Base-by-base conservation (phyloP, 192 early-diverging fungal species). In the Coemansia sp. region DNA sequence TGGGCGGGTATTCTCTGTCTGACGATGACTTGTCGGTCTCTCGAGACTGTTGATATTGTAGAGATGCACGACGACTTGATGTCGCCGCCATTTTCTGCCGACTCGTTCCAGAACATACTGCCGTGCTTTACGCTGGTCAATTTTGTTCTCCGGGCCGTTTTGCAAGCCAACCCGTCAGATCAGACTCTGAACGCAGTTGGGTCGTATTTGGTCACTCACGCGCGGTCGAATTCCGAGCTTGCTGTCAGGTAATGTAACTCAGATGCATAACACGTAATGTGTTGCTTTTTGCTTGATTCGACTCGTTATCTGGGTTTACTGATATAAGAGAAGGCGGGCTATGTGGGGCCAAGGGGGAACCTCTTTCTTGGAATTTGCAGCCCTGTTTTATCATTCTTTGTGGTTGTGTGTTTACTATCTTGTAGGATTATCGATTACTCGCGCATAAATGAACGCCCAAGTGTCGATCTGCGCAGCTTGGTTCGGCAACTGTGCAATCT, bases 221-320 rank as follows among this genome's bases (percentile, higher is more conserved):
- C 61, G 8, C 45, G 54, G 17, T 17, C 52, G 17, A 70, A 77
- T 48, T 43, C 65, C 12, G 75, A 72, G 45, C 60, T 72, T 25
- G 67, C 61, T 35, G 39, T 77, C 45, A 77, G 75, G 75, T 77
- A 77, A 60, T 77, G 57, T 68, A 59, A 14, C 29, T 32, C 5
- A 32, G 29, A 32, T 32, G 29, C 29, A 32, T 32, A 62, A 53
- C 51, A 43, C 12, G 51, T 43, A 23, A 10, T 12, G 19, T 21
- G 51, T 27, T 25, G 50, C 19, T n/a, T 3, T 9, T 4, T 12
- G 11, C 10, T 23, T 53, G 23, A 23, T 43, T 53, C 24, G 51
- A 52, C 23, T 43, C 15, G 41, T 43, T 11, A n/a, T 43, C 15
- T 43, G 10, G 41, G 15, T 43, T 43, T 43, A 43, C 41, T 43